phyloP scores from a whole-genome alignment of 202 grass and related monocot species.

The Zizania palustris region DNA sequence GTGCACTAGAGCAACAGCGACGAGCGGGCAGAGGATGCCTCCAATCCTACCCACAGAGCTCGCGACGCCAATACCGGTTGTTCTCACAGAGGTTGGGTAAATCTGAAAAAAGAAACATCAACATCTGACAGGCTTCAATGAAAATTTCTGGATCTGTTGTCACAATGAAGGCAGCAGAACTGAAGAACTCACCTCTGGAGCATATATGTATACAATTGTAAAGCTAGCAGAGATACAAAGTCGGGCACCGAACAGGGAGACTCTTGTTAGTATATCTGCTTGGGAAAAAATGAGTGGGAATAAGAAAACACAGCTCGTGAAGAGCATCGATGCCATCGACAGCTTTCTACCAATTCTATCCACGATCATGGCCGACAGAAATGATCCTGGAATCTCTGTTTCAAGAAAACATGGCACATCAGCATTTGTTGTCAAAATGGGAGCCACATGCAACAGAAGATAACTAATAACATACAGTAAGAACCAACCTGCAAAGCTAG shows the following conservation, averaged over 20 bases:
- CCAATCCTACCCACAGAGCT: constrained; percentile 94
- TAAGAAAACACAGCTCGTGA: constrained; percentile 76
- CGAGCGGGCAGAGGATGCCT: constrained; percentile 88
- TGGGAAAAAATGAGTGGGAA: constrained; percentile 77
- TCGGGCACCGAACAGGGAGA: constrained; percentile 78
- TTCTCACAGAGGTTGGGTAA: constrained; percentile 83
- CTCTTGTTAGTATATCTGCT: constrained; percentile 62
- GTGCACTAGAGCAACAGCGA: constrained; percentile 84
- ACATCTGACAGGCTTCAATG: background rate
- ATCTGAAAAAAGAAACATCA: constrained; percentile 49
- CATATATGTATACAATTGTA: constrained; percentile 89
- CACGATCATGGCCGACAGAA: constrained; percentile 76
- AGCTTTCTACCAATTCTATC: constrained; percentile 87
- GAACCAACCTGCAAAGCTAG: constrained; percentile 88
- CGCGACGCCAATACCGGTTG: constrained; percentile 77
- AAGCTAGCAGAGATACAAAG: constrained; percentile 92
- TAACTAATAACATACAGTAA: background rate
- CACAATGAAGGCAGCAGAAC: constrained; percentile 12
- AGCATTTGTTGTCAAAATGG: constrained; percentile 10
- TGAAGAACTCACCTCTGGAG: constrained; percentile 76
- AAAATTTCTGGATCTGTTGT: background rate
- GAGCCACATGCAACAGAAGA: constrained; percentile 28
- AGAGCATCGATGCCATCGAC: constrained; percentile 93
- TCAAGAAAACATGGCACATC: constrained; percentile 31
- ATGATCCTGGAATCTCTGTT: constrained; percentile 86